A percentile compares a stretch with the other conserved stretches of the same genome.
phyloP scores from a whole-genome alignment of 257 asterid genomes.

The Penstemon newberryi region DNA sequence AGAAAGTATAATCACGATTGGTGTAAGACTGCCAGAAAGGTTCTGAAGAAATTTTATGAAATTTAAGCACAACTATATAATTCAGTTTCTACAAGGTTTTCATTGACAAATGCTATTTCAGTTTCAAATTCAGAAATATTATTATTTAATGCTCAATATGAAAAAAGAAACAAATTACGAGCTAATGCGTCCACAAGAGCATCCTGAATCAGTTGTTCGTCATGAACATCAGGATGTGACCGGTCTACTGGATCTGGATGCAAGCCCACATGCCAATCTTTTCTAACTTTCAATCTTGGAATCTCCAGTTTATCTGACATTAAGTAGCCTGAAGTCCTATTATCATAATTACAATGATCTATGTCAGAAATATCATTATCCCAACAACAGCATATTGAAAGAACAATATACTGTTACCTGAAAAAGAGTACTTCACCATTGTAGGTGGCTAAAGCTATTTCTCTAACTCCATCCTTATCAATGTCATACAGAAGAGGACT shows the following conservation, averaged over 20 bases:
- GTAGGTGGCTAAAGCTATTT: conserved; percentile 92
- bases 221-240: conserved; percentile 93
- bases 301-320: conserved; percentile 91
- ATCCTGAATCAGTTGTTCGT: conserved; percentile 68
- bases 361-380: conserved; percentile 19
- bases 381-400: conserved; percentile 10
- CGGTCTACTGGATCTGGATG: conserved; percentile 84
- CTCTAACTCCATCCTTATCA: conserved; percentile 98
- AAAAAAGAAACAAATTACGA: conserved; percentile 44
- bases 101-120: conserved; percentile 11
- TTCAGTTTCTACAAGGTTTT: background rate
- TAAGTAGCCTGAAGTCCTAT: conserved; percentile 88
- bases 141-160: conserved; percentile 8
- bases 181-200: conserved; percentile 50
- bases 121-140: background rate
- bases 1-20: too few relatives aligned
- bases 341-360: conserved; percentile 25
- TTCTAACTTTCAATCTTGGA: conserved; percentile 85
- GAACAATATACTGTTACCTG: conserved; percentile 53
- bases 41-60: conserved; percentile 13
- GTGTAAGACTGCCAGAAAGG: background rate
- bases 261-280: conserved; percentile 96
- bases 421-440: conserved; percentile 96
- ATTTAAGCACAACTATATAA: background rate
- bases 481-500: conserved; percentile 92